These are phyloP conservation scores for Saturnispora mendoncae DNA, from an alignment of 805 yeast species.

Conservation along the genomic window DNA sequence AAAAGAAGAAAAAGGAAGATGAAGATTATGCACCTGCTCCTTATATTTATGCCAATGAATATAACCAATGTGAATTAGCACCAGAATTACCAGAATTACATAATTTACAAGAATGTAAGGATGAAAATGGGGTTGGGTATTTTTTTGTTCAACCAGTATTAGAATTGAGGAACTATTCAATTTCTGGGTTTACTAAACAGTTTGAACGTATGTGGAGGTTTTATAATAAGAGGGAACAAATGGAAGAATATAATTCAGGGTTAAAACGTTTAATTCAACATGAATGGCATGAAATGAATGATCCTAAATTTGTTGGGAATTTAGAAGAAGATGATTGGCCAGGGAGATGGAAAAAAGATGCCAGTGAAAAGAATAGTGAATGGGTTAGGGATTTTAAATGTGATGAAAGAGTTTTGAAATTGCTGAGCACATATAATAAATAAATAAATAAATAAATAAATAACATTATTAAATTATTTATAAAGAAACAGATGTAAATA, in stretches of 20 bases:
- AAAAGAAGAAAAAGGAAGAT: slow-evolving; percentile 20
- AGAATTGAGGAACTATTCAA: slow-evolving; percentile 66
- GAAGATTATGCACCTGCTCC: slow-evolving; percentile 40
- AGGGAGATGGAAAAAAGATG: slow-evolving; percentile 66
- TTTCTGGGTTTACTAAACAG: slow-evolving; percentile 68
- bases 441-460: no score
- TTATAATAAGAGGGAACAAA: slow-evolving; percentile 59
- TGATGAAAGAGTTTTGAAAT: slow-evolving; percentile 56
- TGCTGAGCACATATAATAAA: slow-evolving; percentile 40
- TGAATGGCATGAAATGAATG: slow-evolving; percentile 45
- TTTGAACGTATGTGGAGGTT: slow-evolving; percentile 72
- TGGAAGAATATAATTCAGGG: slow-evolving; percentile 24
- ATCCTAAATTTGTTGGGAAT: slow-evolving; percentile 34
- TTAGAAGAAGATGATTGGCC: slow-evolving; percentile 89
- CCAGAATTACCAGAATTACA: slow-evolving; percentile 36
- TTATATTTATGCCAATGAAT: slow-evolving; percentile 53
- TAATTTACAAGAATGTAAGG: slow-evolving; percentile 24
- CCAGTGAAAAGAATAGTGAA: slow-evolving; percentile 68
- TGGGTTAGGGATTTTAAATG: slow-evolving; percentile 73
- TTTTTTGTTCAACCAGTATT: slow-evolving; percentile 70
- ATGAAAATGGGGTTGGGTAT: slow-evolving; percentile 39
- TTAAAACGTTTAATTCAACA: slow-evolving; percentile 28
- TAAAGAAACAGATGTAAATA: background rate
- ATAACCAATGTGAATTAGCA: slow-evolving; percentile 45
- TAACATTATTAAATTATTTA: no score